Conservation (phyloP, 2,329 filamentous ascomycete genomes). For the Xylaria sp. region DNA sequence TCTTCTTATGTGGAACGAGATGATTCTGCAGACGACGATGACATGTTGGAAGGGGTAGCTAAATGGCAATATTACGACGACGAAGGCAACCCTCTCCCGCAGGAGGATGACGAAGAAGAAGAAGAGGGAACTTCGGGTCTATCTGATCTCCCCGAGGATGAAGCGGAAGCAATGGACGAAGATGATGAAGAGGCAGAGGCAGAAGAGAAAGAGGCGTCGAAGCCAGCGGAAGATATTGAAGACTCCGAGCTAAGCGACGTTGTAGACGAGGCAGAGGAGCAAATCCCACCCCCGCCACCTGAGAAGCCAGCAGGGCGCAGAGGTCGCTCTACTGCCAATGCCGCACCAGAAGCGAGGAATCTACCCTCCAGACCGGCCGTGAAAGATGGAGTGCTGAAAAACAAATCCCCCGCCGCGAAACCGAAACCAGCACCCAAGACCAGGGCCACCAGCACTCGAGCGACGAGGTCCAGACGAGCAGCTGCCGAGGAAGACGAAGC, state of each 20-base stretch:
- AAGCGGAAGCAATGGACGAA: conserved; percentile 42
- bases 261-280: conserved; percentile 38
- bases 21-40: conserved; percentile 67
- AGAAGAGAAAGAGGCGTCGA: conserved; percentile 35
- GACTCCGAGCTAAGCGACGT: conserved; percentile 41
- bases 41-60: conserved; percentile 70
- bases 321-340: conserved; percentile 39
- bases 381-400: conserved; percentile 41
- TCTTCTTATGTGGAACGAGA: conserved; percentile 67
- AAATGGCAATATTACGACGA: conserved; percentile 65
- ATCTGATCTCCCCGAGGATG: conserved; percentile 35
- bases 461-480: conserved; percentile 43
- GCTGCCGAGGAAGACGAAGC: conserved; percentile 40
- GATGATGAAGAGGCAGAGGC: conserved; percentile 35
- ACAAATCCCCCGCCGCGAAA: conserved; percentile 41
- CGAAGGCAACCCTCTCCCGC: conserved; percentile 48
- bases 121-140: conserved; percentile 33
- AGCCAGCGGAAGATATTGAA: conserved; percentile 30
- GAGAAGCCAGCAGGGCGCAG: conserved; percentile 44
- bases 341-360: conserved; percentile 39
- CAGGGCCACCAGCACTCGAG: conserved; percentile 42
- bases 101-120: conserved; percentile 45
- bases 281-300: conserved; percentile 35
- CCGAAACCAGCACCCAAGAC: conserved; percentile 40
- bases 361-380: conserved; percentile 45